Evolutionary conservation across 2,329 filamentous ascomycete species (phyloP), one percentile per base, ranked within the genome.

Genomic region (Nakataea oryzae): DNA sequence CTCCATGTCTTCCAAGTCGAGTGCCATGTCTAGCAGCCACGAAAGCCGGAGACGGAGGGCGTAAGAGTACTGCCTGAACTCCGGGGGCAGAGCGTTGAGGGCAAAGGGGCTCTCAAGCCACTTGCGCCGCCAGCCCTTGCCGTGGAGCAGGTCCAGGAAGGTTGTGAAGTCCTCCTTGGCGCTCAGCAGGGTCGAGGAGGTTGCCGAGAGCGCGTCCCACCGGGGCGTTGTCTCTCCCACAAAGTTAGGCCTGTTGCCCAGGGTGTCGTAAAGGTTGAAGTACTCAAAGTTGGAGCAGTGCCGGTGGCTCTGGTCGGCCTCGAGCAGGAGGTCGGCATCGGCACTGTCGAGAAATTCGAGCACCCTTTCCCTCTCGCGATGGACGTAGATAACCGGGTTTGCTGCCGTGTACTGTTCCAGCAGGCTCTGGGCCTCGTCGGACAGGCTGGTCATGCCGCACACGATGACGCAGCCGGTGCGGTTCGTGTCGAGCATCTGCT

Each of bases 211-310:
- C 24, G 63, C 57, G 11, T 67, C 67, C 30, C 64, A 59, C 21
- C 64, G 68, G 27, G 64, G 68, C 59, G 57, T 63, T 28, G 60
- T 64, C n/a, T 64, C 63, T 30, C 61, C 55, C 8, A 71, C 69
- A 1, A 71, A 67, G 1, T 68, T 60, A 13, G 68, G 64, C 3
- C 65, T 67, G 50, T 71, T 70, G 28, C 72, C 72, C 59, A 77
- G 75, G 3, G 74, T 70, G 62, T 79, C 78, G 64, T 85, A 81
- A 14, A 88, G 75, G 67, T 90, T 90, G 75, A 84, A 90, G 70
- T 88, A 91, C 69, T 91, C 88, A 61, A 88, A 78, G 65, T 89
- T 91, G 13, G 86, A 86, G 71, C 85, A 88, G 7, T 77, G 75
- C 61, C 86, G 79, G 66, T 88, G 83, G 41, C 82, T 79, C 34